Evolutionary conservation across 306 rosid species (phyloP).

Genomic region (Dryas octopetala): DNA sequence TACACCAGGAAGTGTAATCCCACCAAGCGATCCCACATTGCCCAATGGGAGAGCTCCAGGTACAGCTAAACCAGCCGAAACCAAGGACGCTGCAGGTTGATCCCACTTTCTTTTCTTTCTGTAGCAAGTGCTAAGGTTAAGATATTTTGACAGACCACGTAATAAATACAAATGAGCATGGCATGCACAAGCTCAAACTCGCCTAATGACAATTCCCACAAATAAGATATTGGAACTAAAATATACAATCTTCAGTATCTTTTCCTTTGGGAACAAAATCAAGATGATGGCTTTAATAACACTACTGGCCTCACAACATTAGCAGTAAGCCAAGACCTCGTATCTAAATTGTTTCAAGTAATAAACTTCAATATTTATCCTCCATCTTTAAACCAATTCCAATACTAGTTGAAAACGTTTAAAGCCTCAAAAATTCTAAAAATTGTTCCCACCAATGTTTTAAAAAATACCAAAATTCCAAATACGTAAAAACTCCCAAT

Average conservation of each 20-base stretch:
- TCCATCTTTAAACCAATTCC: neutral
- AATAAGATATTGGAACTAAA: neutral
- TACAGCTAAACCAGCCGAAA: conserved; percentile 46
- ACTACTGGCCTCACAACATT: neutral
- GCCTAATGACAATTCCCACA: neutral
- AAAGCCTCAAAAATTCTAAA: neutral
- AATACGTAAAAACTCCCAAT: neutral
- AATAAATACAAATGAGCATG: neutral
- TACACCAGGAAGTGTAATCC: conserved; percentile 36
- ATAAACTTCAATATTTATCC: neutral
- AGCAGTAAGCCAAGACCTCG: neutral
- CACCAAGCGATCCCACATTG: conserved; percentile 40
- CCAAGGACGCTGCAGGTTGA: conserved; percentile 80
- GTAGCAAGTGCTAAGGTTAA: conserved; percentile 13
- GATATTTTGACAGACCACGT: neutral
- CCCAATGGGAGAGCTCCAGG: conserved; percentile 54
- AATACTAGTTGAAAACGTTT: neutral
- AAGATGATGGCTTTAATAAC: neutral
- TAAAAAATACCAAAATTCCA: neutral
- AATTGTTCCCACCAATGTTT: neutral
- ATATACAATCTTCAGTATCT: neutral
- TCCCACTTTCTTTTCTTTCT: conserved; percentile 98
- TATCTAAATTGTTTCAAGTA: neutral
- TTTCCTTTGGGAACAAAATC: neutral
- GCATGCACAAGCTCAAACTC: neutral